Evolutionary conservation across 192 early-diverging fungal species (phyloP).

Genomic region (Coemansia interrupta): DNA sequence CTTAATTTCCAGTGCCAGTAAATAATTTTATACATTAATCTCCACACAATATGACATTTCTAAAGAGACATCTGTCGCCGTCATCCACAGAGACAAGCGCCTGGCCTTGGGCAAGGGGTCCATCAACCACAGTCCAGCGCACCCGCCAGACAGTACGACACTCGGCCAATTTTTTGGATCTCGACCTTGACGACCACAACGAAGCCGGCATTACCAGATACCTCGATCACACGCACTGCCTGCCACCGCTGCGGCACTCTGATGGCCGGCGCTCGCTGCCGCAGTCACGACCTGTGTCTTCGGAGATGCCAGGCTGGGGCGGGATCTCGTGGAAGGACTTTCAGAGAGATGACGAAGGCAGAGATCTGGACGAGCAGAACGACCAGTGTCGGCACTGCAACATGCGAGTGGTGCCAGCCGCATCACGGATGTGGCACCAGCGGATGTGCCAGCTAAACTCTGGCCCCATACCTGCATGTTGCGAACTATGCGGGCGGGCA

Average conservation of each 20-base stretch:
- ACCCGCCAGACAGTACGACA: not conserved
- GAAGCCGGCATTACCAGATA: not conserved
- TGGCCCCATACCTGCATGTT: slow-evolving; percentile 4
- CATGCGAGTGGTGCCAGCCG: slow-evolving; percentile 26
- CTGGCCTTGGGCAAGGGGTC: slow-evolving; percentile 3
- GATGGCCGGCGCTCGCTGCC: not conserved
- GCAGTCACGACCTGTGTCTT: slow-evolving; percentile 5
- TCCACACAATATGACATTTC: not conserved
- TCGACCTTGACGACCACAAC: slow-evolving; percentile 11
- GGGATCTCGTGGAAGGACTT: slow-evolving; percentile 36
- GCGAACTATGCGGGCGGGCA: slow-evolving; percentile 20
- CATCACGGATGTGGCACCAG: slow-evolving; percentile 38
- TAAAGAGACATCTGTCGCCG: slow-evolving; percentile 4
- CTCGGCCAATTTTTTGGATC: slow-evolving; percentile 38
- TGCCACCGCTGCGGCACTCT: slow-evolving; percentile 9
- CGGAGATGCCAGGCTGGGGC: slow-evolving; percentile 6
- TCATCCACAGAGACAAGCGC: slow-evolving; percentile 8
- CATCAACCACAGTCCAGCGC: not conserved
- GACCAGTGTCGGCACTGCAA: slow-evolving; percentile 32
- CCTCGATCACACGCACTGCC: slow-evolving; percentile 3
- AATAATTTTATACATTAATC: not conserved
- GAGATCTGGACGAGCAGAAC: not conserved
- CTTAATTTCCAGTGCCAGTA: not conserved
- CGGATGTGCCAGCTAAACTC: slow-evolving; percentile 30
- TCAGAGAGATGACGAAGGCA: not conserved